phyloP scores from a whole-genome alignment of 306 rosid species.

The Oemleria cerasiformis region DNA sequence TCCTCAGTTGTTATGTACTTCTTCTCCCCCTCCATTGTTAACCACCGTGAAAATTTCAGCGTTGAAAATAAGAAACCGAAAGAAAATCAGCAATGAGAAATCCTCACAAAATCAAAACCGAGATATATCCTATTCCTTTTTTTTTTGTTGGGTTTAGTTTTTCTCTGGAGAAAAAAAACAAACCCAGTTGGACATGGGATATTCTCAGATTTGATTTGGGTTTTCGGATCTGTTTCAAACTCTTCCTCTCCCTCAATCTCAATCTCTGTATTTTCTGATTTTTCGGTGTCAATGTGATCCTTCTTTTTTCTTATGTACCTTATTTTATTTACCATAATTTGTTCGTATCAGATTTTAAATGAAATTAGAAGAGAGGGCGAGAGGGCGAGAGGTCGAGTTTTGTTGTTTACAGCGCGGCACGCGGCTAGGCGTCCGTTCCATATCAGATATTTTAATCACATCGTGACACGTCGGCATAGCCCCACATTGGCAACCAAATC shows the following conservation, averaged over 20 bases:
- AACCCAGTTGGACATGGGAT: neutral
- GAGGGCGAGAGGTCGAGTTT: neutral
- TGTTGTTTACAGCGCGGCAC: neutral
- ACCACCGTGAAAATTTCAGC: neutral
- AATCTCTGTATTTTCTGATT: neutral
- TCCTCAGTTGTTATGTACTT: conserved; percentile 34
- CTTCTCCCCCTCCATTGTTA: conserved; percentile 13
- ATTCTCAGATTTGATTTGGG: conserved; percentile 4
- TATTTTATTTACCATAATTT: neutral
- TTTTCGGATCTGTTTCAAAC: neutral
- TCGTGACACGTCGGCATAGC: neutral
- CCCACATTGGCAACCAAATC: neutral
- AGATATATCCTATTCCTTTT: neutral
- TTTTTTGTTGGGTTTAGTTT: too few species aligned
- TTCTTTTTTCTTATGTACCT: too few species aligned
- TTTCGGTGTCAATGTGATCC: neutral
- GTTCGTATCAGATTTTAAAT: neutral
- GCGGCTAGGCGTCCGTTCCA: neutral
- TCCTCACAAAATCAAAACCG: conserved; percentile 3
- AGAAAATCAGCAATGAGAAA: neutral
- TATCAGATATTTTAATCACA: neutral
- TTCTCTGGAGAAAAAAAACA: neutral
- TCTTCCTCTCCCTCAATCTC: neutral
- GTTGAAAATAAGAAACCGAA: neutral
- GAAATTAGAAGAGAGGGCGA: neutral